These are phyloP conservation scores for Candida dajiaensis DNA, from an alignment of 805 yeast species.

Conservation along the genomic window DNA sequence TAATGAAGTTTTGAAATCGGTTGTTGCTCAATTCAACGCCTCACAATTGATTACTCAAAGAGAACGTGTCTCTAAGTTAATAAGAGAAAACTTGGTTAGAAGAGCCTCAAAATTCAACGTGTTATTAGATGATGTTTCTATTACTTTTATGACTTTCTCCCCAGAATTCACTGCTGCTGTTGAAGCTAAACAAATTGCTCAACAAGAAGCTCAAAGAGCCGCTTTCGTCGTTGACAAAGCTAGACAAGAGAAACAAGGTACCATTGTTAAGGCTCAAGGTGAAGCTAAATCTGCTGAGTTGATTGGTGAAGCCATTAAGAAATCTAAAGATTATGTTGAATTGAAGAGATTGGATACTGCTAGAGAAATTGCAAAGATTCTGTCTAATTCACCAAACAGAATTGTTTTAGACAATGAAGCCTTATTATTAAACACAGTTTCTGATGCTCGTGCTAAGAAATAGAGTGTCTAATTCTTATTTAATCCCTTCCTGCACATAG, in stretches of 20 bases:
- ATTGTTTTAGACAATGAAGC: conserved; percentile 90
- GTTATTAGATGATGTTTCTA: conserved; percentile 88
- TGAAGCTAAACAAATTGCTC: conserved; percentile 98
- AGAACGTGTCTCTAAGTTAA: conserved; percentile 88
- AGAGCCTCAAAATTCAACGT: conserved; percentile 90
- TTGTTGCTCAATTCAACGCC: conserved; percentile 97
- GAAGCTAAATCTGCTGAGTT: conserved; percentile 97
- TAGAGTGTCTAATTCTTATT: conserved; percentile 6
- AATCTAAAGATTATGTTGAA: conserved; percentile 92
- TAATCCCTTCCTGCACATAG: conserved; percentile 3
- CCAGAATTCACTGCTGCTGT: conserved; percentile 98
- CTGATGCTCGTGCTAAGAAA: conserved; percentile 56
- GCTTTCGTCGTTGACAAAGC: conserved; percentile 97
- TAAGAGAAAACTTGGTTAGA: conserved; percentile 83
- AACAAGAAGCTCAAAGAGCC: conserved; percentile 98
- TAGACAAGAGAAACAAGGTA: conserved; percentile 93
- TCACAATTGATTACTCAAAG: conserved; percentile 98
- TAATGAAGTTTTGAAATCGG: conserved; percentile 92
- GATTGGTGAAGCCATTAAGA: conserved; percentile 98
- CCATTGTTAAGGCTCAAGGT: conserved; percentile 96
- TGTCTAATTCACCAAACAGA: conserved; percentile 85
- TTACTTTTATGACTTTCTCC: conserved; percentile 94
- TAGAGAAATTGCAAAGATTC: conserved; percentile 83
- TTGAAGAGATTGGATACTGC: conserved; percentile 96
- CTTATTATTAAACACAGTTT: conserved; percentile 79